Evolutionary conservation across 208 protist genomes (phyloP).

Genomic region (Lotmaria passim): DNA sequence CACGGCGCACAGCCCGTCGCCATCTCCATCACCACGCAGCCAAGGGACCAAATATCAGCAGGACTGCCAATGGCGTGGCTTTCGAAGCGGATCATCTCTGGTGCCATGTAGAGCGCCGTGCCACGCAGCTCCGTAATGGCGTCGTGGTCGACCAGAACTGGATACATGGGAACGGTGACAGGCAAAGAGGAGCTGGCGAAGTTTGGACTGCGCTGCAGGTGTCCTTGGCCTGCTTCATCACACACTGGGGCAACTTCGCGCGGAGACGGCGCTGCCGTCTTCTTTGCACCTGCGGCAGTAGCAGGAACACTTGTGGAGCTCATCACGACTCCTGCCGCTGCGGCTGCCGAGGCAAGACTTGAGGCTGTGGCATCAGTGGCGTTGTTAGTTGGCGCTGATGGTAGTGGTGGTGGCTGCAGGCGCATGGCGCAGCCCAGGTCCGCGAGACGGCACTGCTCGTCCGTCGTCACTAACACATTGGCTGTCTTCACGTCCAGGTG

Average conservation of each 20-base stretch:
- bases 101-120: constrained; percentile 87
- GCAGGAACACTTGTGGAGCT: not conserved
- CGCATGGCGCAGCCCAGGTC: constrained; percentile 93
- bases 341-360: no score
- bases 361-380: not conserved
- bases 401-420: constrained; percentile 34
- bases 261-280: no score
- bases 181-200: constrained; percentile 1
- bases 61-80: constrained; percentile 54
- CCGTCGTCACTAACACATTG: constrained; percentile 82
- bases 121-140: constrained; percentile 83
- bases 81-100: constrained; percentile 85
- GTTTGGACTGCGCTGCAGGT: not conserved
- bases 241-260: no score
- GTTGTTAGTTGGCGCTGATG: not conserved
- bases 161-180: constrained; percentile 26
- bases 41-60: constrained; percentile 86
- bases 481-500: constrained; percentile 93
- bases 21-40: constrained; percentile 88
- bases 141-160: constrained; percentile 58
- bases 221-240: no score
- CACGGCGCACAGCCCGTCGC: constrained; percentile 75
- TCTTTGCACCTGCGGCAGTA: no score
- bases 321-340: no score
- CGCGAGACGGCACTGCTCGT: constrained; percentile 85